These are phyloP conservation scores for Ustilago trichophora DNA, from an alignment of 1,284 basidiomycete genomes.

Conservation along the genomic window DNA sequence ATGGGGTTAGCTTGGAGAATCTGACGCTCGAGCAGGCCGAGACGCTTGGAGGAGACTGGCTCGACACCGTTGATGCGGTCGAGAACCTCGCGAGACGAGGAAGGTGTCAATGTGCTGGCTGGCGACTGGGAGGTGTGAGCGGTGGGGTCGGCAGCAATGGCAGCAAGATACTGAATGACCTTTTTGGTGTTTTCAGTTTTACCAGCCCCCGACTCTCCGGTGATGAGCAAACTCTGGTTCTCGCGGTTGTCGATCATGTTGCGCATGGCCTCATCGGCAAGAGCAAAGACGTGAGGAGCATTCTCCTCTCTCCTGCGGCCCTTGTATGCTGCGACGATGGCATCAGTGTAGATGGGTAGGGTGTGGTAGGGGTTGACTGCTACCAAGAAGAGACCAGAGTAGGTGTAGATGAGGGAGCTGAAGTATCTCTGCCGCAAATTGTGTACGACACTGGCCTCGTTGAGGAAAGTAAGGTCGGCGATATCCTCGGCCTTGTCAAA, in stretches of 20 bases:
- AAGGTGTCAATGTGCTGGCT: conserved; percentile 42
- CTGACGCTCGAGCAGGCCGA: conserved; percentile 92
- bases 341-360: conserved; percentile 89
- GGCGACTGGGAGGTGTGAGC: conserved; percentile 31
- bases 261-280: conserved; percentile 96
- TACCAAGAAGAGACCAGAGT: conserved; percentile 94
- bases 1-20: conserved; percentile 98
- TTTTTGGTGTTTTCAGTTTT: conserved; percentile 99
- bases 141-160: conserved; percentile 78
- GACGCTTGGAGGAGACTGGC: conserved; percentile 60
- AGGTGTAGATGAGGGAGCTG: conserved; percentile 81
- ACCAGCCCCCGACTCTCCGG: conserved; percentile 98
- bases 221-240: conserved; percentile 97
- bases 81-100: conserved; percentile 53
- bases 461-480: conserved; percentile 95
- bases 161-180: conserved; percentile 98
- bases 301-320: conserved; percentile 91
- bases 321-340: conserved; percentile 92
- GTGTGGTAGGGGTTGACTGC: conserved; percentile 97
- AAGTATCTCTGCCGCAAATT: conserved; percentile 91
- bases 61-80: conserved; percentile 57
- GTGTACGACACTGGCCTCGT: conserved; percentile 98
- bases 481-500: conserved; percentile 98
- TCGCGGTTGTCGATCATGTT: conserved; percentile 98
- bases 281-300: conserved; percentile 95